Conservation (phyloP, 306 rosid species). For the Argentina anserina region DNA sequence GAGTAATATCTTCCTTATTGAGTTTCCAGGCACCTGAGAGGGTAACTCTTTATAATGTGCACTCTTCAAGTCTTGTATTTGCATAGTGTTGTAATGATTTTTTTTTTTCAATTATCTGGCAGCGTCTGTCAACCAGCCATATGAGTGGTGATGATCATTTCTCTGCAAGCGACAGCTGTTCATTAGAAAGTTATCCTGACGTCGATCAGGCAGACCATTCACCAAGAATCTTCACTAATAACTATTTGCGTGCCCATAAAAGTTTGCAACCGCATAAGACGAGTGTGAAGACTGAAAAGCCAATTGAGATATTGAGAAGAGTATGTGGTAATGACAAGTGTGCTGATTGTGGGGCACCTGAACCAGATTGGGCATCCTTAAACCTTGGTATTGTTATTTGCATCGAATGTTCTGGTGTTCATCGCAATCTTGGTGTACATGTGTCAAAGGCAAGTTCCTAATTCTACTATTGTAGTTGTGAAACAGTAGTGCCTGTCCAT, state of each 20-base stretch:
- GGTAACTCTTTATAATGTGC: constrained; percentile 35
- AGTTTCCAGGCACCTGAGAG: constrained; percentile 56
- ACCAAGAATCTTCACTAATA: constrained; percentile 25
- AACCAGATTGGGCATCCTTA: constrained; percentile 87
- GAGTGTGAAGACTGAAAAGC: constrained; percentile 45
- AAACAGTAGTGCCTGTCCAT: not conserved
- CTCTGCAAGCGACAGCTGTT: constrained; percentile 25
- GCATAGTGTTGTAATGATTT: constrained; percentile 23
- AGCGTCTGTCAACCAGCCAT: constrained; percentile 43
- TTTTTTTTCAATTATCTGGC: constrained; percentile 30
- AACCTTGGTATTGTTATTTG: constrained; percentile 81
- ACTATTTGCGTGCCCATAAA: constrained; percentile 37
- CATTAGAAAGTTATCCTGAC: constrained; percentile 27
- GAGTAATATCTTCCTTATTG: constrained; percentile 74
- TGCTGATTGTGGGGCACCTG: constrained; percentile 86
- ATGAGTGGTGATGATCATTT: constrained; percentile 24
- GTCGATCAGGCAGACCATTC: constrained; percentile 30
- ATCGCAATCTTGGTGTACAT: constrained; percentile 89
- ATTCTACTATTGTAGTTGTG: not conserved
- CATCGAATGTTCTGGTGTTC: constrained; percentile 84
- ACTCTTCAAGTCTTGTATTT: constrained; percentile 13
- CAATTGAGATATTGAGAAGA: constrained; percentile 62
- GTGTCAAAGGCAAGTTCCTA: constrained; percentile 66
- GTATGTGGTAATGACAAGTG: constrained; percentile 79
- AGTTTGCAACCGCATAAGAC: constrained; percentile 40